phyloP scores from a whole-genome alignment of 345 rosid genomes.

The thale cress (Arabidopsis thaliana) region DNA sequence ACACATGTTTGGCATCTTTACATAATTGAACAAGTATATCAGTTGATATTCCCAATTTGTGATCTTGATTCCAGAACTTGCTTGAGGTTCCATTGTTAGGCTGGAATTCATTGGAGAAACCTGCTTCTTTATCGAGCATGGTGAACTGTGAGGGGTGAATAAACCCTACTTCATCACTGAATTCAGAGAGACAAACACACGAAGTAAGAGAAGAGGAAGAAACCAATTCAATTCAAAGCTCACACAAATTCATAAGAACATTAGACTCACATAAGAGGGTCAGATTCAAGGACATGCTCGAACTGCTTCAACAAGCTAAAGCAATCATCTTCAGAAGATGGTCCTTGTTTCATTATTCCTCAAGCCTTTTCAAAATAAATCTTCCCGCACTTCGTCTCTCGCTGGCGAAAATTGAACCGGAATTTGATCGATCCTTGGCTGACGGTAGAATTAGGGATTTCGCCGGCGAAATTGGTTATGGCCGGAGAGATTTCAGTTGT shows the following conservation, averaged over 20 bases:
- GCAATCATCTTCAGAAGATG: conserved; percentile 36
- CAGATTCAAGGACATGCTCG: conserved; percentile 66
- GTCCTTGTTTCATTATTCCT: conserved; percentile 46
- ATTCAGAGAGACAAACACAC: conserved; percentile 16
- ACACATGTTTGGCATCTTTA: conserved; percentile 61
- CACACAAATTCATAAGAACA: too few species aligned
- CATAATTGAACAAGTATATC: conserved; percentile 64
- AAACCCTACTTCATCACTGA: conserved; percentile 86
- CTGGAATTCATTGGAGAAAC: conserved; percentile 22
- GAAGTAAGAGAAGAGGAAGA: not conserved
- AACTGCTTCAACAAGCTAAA: conserved; percentile 56
- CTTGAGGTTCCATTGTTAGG: conserved; percentile 32
- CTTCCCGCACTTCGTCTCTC: too few species aligned
- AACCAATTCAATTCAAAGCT: not conserved
- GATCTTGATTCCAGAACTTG: conserved; percentile 72
- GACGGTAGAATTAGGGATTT: not conserved
- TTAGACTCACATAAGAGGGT: conserved; percentile 71
- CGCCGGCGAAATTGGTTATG: not conserved
- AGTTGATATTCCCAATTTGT: conserved; percentile 79
- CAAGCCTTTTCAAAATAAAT: too few species aligned
- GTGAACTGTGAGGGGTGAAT: conserved; percentile 87
- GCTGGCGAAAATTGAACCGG: not conserved
- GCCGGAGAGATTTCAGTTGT: not conserved
- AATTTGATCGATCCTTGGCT: not conserved
- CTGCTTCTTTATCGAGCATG: conserved; percentile 51